Evolutionary conservation across 2,329 filamentous ascomycete species (phyloP).

Genomic region (Colletotrichum somersetense): DNA sequence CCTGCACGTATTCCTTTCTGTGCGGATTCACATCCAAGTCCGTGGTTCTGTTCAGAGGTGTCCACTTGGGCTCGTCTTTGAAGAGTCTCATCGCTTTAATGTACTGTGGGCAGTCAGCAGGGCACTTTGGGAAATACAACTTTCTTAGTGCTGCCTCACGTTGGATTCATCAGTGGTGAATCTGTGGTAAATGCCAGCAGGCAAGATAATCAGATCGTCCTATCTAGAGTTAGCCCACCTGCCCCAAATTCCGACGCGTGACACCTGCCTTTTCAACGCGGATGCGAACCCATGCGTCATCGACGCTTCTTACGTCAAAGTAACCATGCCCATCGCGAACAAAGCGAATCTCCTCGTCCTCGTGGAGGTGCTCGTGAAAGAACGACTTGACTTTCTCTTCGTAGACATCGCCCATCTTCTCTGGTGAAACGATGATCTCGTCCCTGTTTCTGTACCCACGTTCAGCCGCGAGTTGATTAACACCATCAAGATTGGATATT

Average conservation of each 20-base stretch:
- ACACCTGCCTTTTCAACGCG: constrained; percentile 76
- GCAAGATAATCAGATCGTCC: constrained; percentile 91
- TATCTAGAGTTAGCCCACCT: constrained; percentile 36
- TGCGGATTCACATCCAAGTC: constrained; percentile 85
- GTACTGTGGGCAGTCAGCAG: constrained; percentile 69
- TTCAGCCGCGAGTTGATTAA: constrained; percentile 79
- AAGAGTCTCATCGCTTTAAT: constrained; percentile 96
- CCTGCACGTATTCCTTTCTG: constrained; percentile 80
- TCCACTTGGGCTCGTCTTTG: constrained; percentile 99
- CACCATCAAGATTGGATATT: constrained; percentile 72
- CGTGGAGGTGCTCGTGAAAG: constrained; percentile 95
- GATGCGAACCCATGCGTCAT: constrained; percentile 92
- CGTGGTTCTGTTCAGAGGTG: constrained; percentile 82
- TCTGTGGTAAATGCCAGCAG: constrained; percentile 95
- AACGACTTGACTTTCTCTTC: constrained; percentile 95
- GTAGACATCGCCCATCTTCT: constrained; percentile 87
- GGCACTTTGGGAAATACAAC: background rate
- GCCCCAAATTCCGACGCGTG: background rate
- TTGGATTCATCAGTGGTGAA: constrained; percentile 95
- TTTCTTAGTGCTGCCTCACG: constrained; percentile 69
- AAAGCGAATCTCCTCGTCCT: constrained; percentile 98
- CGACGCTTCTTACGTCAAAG: constrained; percentile 89
- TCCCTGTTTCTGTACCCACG: constrained; percentile 95
- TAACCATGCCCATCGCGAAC: constrained; percentile 89
- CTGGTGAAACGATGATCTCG: constrained; percentile 88